Percentiles rank a stretch among this genome's conserved stretches.
Conservation (phyloP, 2,329 filamentous ascomycete species). For the Exophiala xenobiotica region DNA sequence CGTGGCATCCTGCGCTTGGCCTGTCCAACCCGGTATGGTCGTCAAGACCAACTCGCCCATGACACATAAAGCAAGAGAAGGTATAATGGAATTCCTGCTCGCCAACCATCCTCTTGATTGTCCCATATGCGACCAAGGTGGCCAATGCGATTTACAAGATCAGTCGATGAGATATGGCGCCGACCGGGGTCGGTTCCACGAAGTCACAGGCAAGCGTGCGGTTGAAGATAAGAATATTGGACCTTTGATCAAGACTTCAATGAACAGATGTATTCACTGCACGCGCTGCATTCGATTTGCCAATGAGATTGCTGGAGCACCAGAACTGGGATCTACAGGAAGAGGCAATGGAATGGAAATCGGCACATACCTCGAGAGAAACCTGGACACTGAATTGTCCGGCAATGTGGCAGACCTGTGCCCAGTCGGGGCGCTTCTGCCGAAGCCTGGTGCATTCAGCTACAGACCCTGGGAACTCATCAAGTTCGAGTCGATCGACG, state of each 20-base stretch:
- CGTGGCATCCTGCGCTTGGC: slow-evolving; percentile 97
- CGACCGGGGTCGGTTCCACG: slow-evolving; percentile 95
- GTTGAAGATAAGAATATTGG: slow-evolving; percentile 99
- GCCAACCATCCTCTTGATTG: slow-evolving; percentile 96
- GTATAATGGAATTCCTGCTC: slow-evolving; percentile 97
- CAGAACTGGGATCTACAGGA: slow-evolving; percentile 89
- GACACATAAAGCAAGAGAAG: slow-evolving; percentile 95
- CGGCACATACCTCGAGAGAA: slow-evolving; percentile 93
- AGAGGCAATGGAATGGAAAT: slow-evolving; percentile 98
- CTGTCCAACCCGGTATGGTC: slow-evolving; percentile 96
- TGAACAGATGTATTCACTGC: slow-evolving; percentile 99
- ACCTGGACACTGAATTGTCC: slow-evolving; percentile 90
- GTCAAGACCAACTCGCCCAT: slow-evolving; percentile 97
- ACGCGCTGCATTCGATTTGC: slow-evolving; percentile 96
- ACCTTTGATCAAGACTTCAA: slow-evolving; percentile 96
- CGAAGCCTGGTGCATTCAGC: slow-evolving; percentile 96
- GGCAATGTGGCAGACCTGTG: slow-evolving; percentile 98
- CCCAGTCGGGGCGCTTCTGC: slow-evolving; percentile 92
- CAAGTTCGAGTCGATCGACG: slow-evolving; percentile 93
- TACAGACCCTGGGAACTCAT: slow-evolving; percentile 96
- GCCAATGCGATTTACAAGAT: slow-evolving; percentile 98
- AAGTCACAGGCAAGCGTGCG: slow-evolving; percentile 90
- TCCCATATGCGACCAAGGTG: slow-evolving; percentile 97
- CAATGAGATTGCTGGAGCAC: slow-evolving; percentile 93
- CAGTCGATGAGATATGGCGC: slow-evolving; percentile 99